These are phyloP conservation scores for Cystobasidium sp. DNA, from an alignment of 1,284 basidiomycete genomes.

Conservation along the genomic window DNA sequence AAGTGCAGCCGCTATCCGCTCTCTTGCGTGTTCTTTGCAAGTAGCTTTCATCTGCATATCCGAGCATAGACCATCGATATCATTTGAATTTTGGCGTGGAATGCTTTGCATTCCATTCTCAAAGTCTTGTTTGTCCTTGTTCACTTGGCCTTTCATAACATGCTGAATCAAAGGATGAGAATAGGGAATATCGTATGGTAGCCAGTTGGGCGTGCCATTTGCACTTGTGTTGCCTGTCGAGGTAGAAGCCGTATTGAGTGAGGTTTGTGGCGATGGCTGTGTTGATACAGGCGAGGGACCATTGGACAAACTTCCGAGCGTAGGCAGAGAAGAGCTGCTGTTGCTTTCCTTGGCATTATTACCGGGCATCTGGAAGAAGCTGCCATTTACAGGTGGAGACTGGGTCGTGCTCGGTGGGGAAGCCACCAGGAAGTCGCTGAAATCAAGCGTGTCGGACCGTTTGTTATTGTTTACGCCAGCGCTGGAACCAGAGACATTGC, in stretches of 20 bases:
- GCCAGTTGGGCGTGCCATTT: slow-evolving; percentile 15
- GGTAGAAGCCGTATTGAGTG: background rate
- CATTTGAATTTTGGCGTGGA: slow-evolving; percentile 1
- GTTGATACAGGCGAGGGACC: slow-evolving; percentile 18
- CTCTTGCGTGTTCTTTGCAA: slow-evolving; percentile 36
- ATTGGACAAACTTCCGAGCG: slow-evolving; percentile 5
- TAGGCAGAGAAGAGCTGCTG: slow-evolving; percentile 33
- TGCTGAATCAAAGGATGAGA: slow-evolving; percentile 30
- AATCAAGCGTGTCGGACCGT: slow-evolving; percentile 21
- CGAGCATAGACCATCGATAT: slow-evolving; percentile 35
- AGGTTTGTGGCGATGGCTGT: slow-evolving; percentile 8
- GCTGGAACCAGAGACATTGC: background rate
- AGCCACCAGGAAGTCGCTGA: slow-evolving; percentile 37
- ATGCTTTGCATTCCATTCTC: background rate
- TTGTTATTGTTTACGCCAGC: background rate
- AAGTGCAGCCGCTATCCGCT: slow-evolving; percentile 25
- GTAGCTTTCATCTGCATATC: slow-evolving; percentile 42
- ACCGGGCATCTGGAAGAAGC: slow-evolving; percentile 1
- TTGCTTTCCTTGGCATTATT: background rate
- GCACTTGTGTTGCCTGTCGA: background rate
- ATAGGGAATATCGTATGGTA: slow-evolving; percentile 33
- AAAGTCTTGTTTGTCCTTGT: slow-evolving; percentile 10
- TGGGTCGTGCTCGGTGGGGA: slow-evolving; percentile 27
- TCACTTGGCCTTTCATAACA: slow-evolving; percentile 5
- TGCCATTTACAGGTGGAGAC: background rate